These are phyloP conservation scores for Colletotrichum incanum DNA, from an alignment of 2,329 filamentous ascomycete genomes.

Conservation along the genomic window DNA sequence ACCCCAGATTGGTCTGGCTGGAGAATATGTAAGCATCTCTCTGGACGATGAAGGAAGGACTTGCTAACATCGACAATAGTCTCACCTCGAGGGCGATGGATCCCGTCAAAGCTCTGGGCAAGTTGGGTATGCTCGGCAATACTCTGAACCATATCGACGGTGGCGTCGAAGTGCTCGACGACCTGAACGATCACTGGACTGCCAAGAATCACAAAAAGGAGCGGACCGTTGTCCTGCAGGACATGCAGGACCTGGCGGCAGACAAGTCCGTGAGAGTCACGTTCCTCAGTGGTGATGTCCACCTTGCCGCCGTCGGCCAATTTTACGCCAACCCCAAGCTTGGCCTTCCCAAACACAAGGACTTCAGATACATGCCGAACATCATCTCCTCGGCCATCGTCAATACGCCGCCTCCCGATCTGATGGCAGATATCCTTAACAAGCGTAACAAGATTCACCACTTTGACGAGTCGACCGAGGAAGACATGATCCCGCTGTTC, in stretches of 20 bases:
- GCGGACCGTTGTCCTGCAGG: slow-evolving; percentile 87
- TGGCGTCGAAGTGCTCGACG: slow-evolving; percentile 91
- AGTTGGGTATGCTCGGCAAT: slow-evolving; percentile 83
- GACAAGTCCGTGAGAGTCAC: slow-evolving; percentile 94
- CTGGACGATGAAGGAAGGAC: slow-evolving; percentile 7
- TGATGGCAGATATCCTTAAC: slow-evolving; percentile 93
- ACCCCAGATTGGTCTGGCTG: slow-evolving; percentile 80
- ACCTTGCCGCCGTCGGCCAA: slow-evolving; percentile 91
- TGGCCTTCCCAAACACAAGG: slow-evolving; percentile 84
- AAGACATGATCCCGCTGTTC: slow-evolving; percentile 97
- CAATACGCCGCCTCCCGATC: slow-evolving; percentile 89
- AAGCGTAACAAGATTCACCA: slow-evolving; percentile 89
- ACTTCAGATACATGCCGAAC: slow-evolving; percentile 98
- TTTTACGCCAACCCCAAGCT: slow-evolving; percentile 95
- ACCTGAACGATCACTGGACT: slow-evolving; percentile 97
- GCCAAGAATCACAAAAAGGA: slow-evolving; percentile 95
- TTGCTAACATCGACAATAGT: slow-evolving; percentile 62
- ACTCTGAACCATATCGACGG: slow-evolving; percentile 93
- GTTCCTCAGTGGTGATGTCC: slow-evolving; percentile 93
- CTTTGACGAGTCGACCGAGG: slow-evolving; percentile 84
- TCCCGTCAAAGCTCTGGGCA: slow-evolving; percentile 89
- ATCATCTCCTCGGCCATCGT: slow-evolving; percentile 94
- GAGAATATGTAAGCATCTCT: slow-evolving; percentile 74
- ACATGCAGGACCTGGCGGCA: slow-evolving; percentile 92
- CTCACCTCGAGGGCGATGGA: slow-evolving; percentile 90